These are phyloP conservation scores for Cryphonectria nitschkei DNA, from an alignment of 2,329 filamentous ascomycete genomes.

Conservation along the genomic window DNA sequence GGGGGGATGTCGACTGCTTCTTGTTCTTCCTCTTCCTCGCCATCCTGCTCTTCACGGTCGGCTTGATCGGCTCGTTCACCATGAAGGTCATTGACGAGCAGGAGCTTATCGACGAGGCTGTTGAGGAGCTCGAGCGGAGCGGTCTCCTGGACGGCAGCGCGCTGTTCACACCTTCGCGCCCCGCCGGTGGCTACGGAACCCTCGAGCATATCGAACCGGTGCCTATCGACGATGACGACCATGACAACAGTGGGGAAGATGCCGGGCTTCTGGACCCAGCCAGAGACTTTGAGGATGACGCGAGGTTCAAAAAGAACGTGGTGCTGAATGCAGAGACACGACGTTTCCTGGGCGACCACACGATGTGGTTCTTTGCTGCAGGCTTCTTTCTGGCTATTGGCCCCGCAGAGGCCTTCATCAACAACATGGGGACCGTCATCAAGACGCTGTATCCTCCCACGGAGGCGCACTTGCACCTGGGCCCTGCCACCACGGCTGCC, in stretches of 20 bases:
- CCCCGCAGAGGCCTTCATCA: slow-evolving; percentile 96
- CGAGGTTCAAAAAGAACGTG: slow-evolving; percentile 79
- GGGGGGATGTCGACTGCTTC: slow-evolving; percentile 73
- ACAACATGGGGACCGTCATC: slow-evolving; percentile 94
- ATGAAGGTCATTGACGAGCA: slow-evolving; percentile 82
- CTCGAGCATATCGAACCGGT: slow-evolving; percentile 44
- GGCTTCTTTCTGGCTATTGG: slow-evolving; percentile 94
- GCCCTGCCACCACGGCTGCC: slow-evolving; percentile 63
- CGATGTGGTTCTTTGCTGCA: slow-evolving; percentile 92
- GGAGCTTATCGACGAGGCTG: slow-evolving; percentile 85
- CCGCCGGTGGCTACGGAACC: slow-evolving; percentile 61
- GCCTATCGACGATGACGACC: slow-evolving; percentile 45
- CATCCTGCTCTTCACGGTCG: slow-evolving; percentile 69
- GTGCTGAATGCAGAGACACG: slow-evolving; percentile 89
- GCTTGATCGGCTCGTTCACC: slow-evolving; percentile 73
- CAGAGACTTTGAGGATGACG: slow-evolving; percentile 48
- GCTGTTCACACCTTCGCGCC: slow-evolving; percentile 62
- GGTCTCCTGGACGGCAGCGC: slow-evolving; percentile 78
- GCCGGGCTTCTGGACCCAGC: slow-evolving; percentile 44
- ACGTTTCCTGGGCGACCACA: slow-evolving; percentile 81
- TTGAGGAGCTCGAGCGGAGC: slow-evolving; percentile 88
- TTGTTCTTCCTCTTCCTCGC: slow-evolving; percentile 87
- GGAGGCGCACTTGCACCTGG: slow-evolving; percentile 44
- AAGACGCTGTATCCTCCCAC: slow-evolving; percentile 74
- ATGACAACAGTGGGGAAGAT: slow-evolving; percentile 44